Percentiles rank a stretch among this genome's conserved stretches.
Evolutionary conservation across 2,329 filamentous ascomycete genomes (phyloP).

Genomic region (Claviceps cyperi): DNA sequence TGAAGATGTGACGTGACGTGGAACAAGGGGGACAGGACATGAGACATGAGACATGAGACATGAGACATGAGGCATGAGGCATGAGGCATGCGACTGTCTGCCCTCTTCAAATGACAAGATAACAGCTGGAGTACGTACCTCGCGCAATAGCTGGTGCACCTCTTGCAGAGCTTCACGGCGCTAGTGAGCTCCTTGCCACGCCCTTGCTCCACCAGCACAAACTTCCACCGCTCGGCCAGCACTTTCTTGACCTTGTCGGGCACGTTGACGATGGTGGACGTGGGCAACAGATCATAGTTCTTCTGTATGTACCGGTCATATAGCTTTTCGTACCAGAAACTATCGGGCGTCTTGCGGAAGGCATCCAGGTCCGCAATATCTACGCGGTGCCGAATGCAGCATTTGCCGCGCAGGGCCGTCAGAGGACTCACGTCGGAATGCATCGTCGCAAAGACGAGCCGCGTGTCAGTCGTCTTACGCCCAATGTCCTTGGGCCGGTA

Average conservation of each 20-base stretch:
- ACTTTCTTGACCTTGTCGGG: conserved; percentile 91
- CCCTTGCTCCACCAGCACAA: conserved; percentile 84
- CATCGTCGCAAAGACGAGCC: conserved; percentile 91
- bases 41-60: neutral
- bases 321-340: conserved; percentile 94
- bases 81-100: neutral
- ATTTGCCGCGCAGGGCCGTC: conserved; percentile 85
- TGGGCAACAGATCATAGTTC: conserved; percentile 93
- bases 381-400: conserved; percentile 73
- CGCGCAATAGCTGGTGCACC: conserved; percentile 81
- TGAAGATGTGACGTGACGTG: neutral
- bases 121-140: conserved; percentile 39
- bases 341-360: conserved; percentile 72
- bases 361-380: conserved; percentile 73
- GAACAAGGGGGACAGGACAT: neutral
- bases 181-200: conserved; percentile 91
- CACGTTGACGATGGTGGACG: conserved; percentile 85
- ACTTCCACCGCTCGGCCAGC: conserved; percentile 91
- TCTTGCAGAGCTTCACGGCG: conserved; percentile 90
- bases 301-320: conserved; percentile 98
- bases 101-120: neutral
- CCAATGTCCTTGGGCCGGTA: conserved; percentile 94
- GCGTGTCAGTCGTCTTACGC: conserved; percentile 79
- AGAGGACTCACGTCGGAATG: conserved; percentile 93
- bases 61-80: neutral